These are phyloP conservation scores for Pleurotus pulmonarius DNA, from an alignment of 768 basidiomycete species.

Conservation along the genomic window DNA sequence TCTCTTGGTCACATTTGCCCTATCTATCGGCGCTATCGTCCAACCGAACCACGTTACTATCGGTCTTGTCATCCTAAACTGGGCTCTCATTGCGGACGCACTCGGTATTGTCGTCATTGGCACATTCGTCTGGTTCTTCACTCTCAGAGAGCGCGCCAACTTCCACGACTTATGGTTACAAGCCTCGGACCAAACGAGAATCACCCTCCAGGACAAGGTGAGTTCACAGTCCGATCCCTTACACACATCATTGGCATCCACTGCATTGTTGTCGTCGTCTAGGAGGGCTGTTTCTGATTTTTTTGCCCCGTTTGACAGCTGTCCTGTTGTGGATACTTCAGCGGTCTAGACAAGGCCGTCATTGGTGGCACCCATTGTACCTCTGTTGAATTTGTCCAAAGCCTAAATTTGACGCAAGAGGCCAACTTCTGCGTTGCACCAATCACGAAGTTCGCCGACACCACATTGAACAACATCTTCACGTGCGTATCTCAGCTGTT, in stretches of 20 bases:
- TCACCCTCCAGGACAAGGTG: slow-evolving; percentile 72
- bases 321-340: slow-evolving; percentile 84
- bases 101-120: slow-evolving; percentile 61
- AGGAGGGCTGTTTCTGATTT: too few relatives aligned
- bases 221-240: slow-evolving; percentile 11
- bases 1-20: slow-evolving; percentile 60
- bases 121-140: slow-evolving; percentile 78
- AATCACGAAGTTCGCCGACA: slow-evolving; percentile 64
- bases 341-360: slow-evolving; percentile 53
- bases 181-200: slow-evolving; percentile 41
- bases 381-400: slow-evolving; percentile 34
- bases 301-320: slow-evolving; percentile 40
- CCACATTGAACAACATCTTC: slow-evolving; percentile 76
- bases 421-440: slow-evolving; percentile 70
- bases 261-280: too few relatives aligned
- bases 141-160: slow-evolving; percentile 65
- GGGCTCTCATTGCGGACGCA: slow-evolving; percentile 62
- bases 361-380: slow-evolving; percentile 63
- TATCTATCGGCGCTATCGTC: slow-evolving; percentile 70
- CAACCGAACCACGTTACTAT: slow-evolving; percentile 66
- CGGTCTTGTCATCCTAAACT: slow-evolving; percentile 76
- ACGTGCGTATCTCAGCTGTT: slow-evolving; percentile 49
- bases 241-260: too few relatives aligned
- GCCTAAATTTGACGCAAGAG: slow-evolving; percentile 31
- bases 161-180: slow-evolving; percentile 57